phyloP scores from a whole-genome alignment of 768 basidiomycete species.

The Kwoniella europaea region DNA sequence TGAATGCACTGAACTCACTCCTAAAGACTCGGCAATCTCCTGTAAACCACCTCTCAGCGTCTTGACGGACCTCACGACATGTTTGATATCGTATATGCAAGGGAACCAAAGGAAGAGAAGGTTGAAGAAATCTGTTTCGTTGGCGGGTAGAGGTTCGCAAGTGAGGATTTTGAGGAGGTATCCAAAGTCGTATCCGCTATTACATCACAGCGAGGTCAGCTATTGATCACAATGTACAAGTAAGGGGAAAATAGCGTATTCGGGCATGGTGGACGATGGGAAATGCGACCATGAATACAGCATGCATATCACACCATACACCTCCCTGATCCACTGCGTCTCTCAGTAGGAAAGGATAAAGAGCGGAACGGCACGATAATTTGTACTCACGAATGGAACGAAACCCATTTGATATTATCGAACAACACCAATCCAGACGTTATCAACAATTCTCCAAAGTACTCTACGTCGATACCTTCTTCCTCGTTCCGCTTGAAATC shows the following conservation, averaged over 20 bases:
- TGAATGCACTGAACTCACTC: constrained; percentile 64
- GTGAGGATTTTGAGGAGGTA: constrained; percentile 92
- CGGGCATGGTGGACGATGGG: too few species aligned
- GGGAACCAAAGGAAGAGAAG: constrained; percentile 91
- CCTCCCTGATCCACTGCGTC: too few species aligned
- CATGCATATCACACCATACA: too few species aligned
- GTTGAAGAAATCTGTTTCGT: constrained; percentile 88
- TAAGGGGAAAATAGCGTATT: too few species aligned
- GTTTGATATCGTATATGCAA: constrained; percentile 95
- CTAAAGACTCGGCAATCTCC: constrained; percentile 93
- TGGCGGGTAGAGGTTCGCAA: constrained; percentile 78
- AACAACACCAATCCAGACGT: constrained; percentile 90
- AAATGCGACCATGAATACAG: too few species aligned
- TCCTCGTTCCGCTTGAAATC: constrained; percentile 94
- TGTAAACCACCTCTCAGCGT: constrained; percentile 84
- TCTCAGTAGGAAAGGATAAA: too few species aligned
- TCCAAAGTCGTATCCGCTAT: constrained; percentile 97
- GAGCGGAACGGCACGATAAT: background rate
- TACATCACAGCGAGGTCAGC: too few species aligned
- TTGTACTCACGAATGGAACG: constrained; percentile 85
- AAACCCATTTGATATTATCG: constrained; percentile 92
- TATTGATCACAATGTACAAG: too few species aligned
- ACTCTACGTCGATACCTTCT: constrained; percentile 86
- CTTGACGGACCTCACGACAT: constrained; percentile 84
- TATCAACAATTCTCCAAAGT: constrained; percentile 96